A percentile compares a stretch with the other conserved stretches of the same genome.
phyloP scores from a whole-genome alignment of 495 filamentous ascomycete species.

The Penicillium silybi region DNA sequence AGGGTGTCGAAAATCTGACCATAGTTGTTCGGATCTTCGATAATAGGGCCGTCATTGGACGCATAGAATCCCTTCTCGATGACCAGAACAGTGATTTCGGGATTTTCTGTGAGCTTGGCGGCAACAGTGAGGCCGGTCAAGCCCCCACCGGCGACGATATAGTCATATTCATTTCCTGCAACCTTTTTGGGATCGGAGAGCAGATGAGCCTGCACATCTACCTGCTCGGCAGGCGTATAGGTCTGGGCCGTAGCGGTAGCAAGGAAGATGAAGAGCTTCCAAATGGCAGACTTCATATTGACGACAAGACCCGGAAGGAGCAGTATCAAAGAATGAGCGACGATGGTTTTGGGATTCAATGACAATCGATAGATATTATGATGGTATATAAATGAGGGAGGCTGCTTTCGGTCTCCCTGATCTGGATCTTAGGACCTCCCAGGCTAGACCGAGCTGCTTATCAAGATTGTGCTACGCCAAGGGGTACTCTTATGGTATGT shows the following conservation, averaged over 20 bases:
- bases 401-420: too few relatives aligned
- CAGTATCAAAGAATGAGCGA: not conserved
- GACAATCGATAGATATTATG: too few relatives aligned
- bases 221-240: not conserved
- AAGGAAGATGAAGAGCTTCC: not conserved
- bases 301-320: not conserved
- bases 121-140: constrained; percentile 31
- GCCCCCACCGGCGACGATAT: constrained; percentile 33
- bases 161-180: constrained; percentile 21
- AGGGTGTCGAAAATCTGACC: constrained; percentile 31
- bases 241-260: constrained; percentile 4
- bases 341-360: too few relatives aligned
- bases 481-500: too few relatives aligned
- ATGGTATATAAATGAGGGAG: too few relatives aligned
- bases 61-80: constrained; percentile 47
- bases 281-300: constrained; percentile 8
- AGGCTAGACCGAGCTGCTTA: too few relatives aligned
- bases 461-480: too few relatives aligned
- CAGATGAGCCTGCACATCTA: constrained; percentile 20
- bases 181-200: constrained; percentile 20
- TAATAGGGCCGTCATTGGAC: constrained; percentile 28
- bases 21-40: constrained; percentile 32
- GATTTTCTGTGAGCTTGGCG: constrained; percentile 43
- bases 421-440: too few relatives aligned
- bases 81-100: constrained; percentile 45